These are phyloP conservation scores for Ophiocordyceps sinensis DNA, from an alignment of 2,329 filamentous ascomycete species.

Conservation along the genomic window DNA sequence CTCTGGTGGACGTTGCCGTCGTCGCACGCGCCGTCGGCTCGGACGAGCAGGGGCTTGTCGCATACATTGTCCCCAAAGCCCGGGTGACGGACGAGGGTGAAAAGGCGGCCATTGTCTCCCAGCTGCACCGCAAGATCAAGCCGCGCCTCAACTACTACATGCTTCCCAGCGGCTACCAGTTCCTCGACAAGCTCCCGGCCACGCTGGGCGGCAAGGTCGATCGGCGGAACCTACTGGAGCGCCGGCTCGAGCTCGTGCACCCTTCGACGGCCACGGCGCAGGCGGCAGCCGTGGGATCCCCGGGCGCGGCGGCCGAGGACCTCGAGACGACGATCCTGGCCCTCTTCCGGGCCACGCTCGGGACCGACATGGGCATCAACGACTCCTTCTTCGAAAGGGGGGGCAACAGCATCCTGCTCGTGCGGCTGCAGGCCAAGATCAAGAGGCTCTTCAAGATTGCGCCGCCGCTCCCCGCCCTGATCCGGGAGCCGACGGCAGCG, in stretches of 20 bases:
- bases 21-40: conserved; percentile 7
- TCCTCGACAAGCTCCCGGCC: conserved; percentile 7
- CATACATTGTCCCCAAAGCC: conserved; percentile 8
- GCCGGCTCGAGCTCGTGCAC: conserved; percentile 7
- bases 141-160: conserved; percentile 12
- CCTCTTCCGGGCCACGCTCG: conserved; percentile 8
- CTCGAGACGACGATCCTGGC: conserved; percentile 7
- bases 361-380: conserved; percentile 4
- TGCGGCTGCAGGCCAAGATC: conserved; percentile 11
- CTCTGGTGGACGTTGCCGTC: conserved; percentile 7
- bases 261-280: conserved; percentile 3
- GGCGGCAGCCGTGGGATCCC: background rate
- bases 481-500: conserved; percentile 10
- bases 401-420: conserved; percentile 11
- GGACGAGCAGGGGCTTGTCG: conserved; percentile 10
- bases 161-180: conserved; percentile 11
- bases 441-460: conserved; percentile 12
- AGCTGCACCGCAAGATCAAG: conserved; percentile 8
- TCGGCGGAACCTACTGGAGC: conserved; percentile 6
- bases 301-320: background rate
- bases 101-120: conserved; percentile 5
- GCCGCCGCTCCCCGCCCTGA: conserved; percentile 9
- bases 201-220: conserved; percentile 12
- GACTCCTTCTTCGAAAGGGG: conserved; percentile 13
- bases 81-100: conserved; percentile 3